Conservation (phyloP, 2,329 filamentous ascomycete species). For the Phialophora chinensis region DNA sequence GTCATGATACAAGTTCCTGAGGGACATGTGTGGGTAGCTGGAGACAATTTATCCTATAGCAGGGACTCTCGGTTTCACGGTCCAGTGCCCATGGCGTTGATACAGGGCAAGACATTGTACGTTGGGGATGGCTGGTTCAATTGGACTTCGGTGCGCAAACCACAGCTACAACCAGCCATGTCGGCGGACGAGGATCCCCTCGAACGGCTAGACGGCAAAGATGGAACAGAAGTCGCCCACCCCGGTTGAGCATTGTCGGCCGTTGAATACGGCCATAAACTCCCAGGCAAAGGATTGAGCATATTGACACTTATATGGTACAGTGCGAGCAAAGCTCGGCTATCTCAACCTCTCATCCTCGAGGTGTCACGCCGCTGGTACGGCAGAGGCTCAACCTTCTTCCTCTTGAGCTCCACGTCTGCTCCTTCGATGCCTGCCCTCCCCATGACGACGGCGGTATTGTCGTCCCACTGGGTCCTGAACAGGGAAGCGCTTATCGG, state of each 20-base stretch:
- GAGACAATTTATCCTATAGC: conserved; percentile 84
- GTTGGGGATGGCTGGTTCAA: conserved; percentile 36
- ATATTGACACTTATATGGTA: conserved; percentile 21
- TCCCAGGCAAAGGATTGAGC: not conserved
- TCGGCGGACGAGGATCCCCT: not conserved
- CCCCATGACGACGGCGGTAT: conserved; percentile 85
- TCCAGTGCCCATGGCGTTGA: conserved; percentile 80
- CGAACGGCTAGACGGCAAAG: not conserved
- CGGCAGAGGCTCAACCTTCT: conserved; percentile 72
- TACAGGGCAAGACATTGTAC: conserved; percentile 71
- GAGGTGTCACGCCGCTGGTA: conserved; percentile 64
- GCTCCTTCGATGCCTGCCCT: conserved; percentile 75
- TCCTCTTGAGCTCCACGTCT: conserved; percentile 83
- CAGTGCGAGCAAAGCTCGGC: conserved; percentile 42
- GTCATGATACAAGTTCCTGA: conserved; percentile 69
- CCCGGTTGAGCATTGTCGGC: conserved; percentile 5
- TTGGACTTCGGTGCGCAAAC: conserved; percentile 32
- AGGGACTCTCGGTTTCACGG: conserved; percentile 87
- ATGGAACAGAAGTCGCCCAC: conserved; percentile 8
- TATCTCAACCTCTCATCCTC: conserved; percentile 49
- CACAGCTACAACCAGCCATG: conserved; percentile 22
- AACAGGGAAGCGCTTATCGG: conserved; percentile 87
- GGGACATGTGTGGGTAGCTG: conserved; percentile 89
- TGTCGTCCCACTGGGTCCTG: conserved; percentile 86
- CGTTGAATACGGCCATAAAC: not conserved